These are phyloP conservation scores for Lepidopterella palustris DNA, from an alignment of 495 filamentous ascomycete genomes.

Conservation along the genomic window DNA sequence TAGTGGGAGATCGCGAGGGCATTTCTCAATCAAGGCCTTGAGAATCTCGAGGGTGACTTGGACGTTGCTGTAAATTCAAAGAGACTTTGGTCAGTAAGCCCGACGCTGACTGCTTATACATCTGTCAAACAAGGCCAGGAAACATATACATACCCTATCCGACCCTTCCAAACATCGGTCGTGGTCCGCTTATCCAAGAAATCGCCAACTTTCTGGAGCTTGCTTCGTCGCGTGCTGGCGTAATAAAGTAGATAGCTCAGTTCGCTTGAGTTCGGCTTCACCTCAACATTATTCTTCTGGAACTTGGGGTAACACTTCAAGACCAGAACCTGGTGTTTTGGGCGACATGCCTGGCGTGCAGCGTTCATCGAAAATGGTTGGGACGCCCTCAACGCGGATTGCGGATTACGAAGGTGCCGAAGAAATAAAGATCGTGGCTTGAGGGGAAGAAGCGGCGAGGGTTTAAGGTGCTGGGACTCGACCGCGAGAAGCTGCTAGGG, in stretches of 20 bases:
- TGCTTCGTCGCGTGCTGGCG: constrained; percentile 83
- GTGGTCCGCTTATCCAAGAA: constrained; percentile 88
- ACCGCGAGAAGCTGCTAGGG: not conserved
- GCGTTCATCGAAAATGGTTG: constrained; percentile 46
- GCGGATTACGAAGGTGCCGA: no score
- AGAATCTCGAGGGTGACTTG: constrained; percentile 90
- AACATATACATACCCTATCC: constrained; percentile 60
- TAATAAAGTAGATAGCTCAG: constrained; percentile 94
- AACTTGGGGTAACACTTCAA: constrained; percentile 90
- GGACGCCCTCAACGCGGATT: not conserved
- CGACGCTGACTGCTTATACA: not conserved
- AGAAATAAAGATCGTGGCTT: not conserved
- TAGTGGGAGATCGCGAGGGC: constrained; percentile 80
- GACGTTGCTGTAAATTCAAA: constrained; percentile 57
- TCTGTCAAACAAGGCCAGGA: not conserved
- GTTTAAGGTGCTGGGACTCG: not conserved
- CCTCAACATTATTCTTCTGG: constrained; percentile 79
- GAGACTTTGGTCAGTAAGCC: not conserved
- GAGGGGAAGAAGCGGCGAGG: not conserved
- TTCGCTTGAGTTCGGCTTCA: constrained; percentile 89
- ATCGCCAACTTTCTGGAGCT: constrained; percentile 86
- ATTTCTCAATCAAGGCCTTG: constrained; percentile 81
- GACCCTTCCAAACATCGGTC: constrained; percentile 73
- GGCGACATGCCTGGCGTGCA: constrained; percentile 60
- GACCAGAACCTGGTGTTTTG: constrained; percentile 88